phyloP scores from a whole-genome alignment of 2,329 filamentous ascomycete species.

The Penicillium decumbens region DNA sequence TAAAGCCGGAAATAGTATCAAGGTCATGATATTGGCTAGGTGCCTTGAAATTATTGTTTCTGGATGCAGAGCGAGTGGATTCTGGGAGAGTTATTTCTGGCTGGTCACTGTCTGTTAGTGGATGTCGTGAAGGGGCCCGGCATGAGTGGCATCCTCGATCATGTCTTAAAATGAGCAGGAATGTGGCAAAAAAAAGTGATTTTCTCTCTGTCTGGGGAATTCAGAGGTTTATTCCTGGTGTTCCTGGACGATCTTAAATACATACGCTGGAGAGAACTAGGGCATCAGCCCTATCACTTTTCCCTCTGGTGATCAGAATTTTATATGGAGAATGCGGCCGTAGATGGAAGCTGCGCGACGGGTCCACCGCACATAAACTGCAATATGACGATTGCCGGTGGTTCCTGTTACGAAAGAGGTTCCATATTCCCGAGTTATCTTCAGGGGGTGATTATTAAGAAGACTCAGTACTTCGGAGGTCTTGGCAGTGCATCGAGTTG shows the following conservation, averaged over 20 bases:
- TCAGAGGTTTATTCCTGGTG: not conserved
- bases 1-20: slow-evolving; percentile 1
- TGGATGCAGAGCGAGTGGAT: not conserved
- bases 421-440: no score
- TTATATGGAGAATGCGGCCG: slow-evolving; percentile 17
- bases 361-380: no score
- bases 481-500: not conserved
- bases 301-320: slow-evolving; percentile 3
- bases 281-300: slow-evolving; percentile 15
- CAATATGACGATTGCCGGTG: no score
- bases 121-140: not conserved
- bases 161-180: not conserved
- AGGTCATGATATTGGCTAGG: not conserved
- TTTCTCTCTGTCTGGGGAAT: not conserved
- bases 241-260: slow-evolving; percentile 12
- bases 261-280: slow-evolving; percentile 7
- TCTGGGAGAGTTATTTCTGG: not conserved
- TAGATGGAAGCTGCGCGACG: not conserved
- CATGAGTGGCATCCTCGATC: not conserved
- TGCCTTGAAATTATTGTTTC: not conserved
- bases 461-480: no score
- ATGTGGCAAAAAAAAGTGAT: not conserved
- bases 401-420: no score
- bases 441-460: no score
- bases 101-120: not conserved